These are phyloP conservation scores for Funneliformis mosseae DNA, from an alignment of 192 early-diverging fungal genomes.

Conservation along the genomic window DNA sequence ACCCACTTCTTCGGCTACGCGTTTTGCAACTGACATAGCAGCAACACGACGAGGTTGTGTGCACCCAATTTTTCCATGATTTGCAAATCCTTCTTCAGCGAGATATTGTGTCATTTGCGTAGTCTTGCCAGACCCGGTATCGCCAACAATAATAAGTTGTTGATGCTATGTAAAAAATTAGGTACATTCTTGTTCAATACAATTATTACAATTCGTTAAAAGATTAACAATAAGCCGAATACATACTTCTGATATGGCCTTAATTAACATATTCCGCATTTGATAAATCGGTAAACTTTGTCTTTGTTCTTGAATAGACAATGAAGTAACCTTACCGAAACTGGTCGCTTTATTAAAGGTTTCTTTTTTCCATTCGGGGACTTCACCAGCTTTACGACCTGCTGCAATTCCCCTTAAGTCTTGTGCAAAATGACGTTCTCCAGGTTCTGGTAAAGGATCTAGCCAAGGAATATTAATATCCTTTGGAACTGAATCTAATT, in stretches of 20 bases:
- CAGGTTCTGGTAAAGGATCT: constrained; percentile 91
- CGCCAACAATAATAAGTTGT: constrained; percentile 88
- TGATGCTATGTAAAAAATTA: constrained; percentile 49
- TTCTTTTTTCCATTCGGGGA: constrained; percentile 90
- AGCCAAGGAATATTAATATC: constrained; percentile 89
- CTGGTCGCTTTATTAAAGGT: constrained; percentile 85
- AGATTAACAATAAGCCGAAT: not conserved
- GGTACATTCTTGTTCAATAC: not conserved
- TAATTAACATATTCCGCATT: constrained; percentile 72
- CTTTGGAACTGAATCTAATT: constrained; percentile 79
- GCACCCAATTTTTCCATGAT: constrained; percentile 90
- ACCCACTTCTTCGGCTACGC: constrained; percentile 96
- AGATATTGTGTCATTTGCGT: constrained; percentile 99
- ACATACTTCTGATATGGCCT: constrained; percentile 70
- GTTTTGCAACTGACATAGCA: constrained; percentile 98
- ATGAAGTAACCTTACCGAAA: constrained; percentile 86
- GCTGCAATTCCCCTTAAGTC: constrained; percentile 82
- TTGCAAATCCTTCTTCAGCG: constrained; percentile 92
- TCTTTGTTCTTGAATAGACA: constrained; percentile 81
- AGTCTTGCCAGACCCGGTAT: constrained; percentile 98
- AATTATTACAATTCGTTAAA: not conserved
- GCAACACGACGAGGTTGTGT: constrained; percentile 99
- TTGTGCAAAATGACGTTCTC: constrained; percentile 90
- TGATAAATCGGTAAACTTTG: constrained; percentile 89
- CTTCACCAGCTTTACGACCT: constrained; percentile 59